Evolutionary conservation across 345 rosid genomes (phyloP).

Genomic region (Euphorbia pulcherrima): DNA sequence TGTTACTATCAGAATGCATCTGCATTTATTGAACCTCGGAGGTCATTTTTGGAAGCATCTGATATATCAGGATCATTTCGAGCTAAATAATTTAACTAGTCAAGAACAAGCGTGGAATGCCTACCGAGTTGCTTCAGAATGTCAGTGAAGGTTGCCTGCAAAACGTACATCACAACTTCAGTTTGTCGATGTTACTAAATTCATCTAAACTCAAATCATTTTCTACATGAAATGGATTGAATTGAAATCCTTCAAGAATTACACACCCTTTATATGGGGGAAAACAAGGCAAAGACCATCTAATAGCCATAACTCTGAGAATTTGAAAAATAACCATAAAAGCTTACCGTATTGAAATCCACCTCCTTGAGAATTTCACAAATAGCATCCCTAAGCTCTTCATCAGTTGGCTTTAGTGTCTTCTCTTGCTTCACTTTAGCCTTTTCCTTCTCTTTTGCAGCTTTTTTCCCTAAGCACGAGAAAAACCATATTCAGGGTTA

Average conservation of each 20-base stretch:
- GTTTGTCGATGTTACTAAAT: neutral
- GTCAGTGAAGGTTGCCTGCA: conserved; percentile 96
- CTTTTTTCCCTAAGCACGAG: conserved; percentile 41
- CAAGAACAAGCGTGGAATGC: conserved; percentile 19
- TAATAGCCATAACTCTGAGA: neutral
- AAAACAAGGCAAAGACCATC: neutral
- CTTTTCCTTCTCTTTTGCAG: conserved; percentile 56
- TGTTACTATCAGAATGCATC: neutral
- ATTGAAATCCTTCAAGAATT: too few relatives aligned
- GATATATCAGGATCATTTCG: neutral
- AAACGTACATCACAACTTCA: conserved; percentile 19
- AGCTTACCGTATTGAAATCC: conserved; percentile 80
- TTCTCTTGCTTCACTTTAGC: conserved; percentile 44
- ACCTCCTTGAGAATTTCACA: conserved; percentile 74
- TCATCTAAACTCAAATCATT: too few relatives aligned
- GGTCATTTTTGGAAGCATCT: neutral
- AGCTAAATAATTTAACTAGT: neutral
- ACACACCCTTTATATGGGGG: neutral
- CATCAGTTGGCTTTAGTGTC: conserved; percentile 44
- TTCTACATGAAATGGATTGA: too few relatives aligned
- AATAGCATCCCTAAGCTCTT: conserved; percentile 61
- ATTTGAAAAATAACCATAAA: neutral
- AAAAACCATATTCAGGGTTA: neutral
- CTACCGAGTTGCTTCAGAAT: conserved; percentile 78
- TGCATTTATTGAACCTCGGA: neutral